Evolutionary conservation across 176 grass and related monocot species (phyloP).

Genomic region (Paspalum notatum): DNA sequence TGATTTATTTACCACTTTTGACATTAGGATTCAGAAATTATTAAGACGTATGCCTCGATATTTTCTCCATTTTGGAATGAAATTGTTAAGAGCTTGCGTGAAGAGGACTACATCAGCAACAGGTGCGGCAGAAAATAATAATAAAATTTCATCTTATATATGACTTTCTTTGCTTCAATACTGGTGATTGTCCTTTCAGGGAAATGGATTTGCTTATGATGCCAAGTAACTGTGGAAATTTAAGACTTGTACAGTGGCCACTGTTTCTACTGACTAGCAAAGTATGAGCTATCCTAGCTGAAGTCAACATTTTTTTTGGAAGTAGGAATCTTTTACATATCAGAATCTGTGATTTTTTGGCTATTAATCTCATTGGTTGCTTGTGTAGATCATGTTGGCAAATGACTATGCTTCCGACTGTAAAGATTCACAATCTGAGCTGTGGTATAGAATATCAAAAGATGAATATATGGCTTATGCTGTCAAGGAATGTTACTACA

Average conservation of each 20-base stretch:
- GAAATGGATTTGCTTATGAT: conserved; percentile 98
- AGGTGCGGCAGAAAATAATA: conserved; percentile 47
- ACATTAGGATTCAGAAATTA: conserved; percentile 68
- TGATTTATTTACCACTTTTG: neutral
- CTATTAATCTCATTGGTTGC: conserved; percentile 37
- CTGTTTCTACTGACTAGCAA: conserved; percentile 96
- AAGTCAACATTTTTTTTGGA: conserved; percentile 25
- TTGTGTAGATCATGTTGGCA: conserved; percentile 87
- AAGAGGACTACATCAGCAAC: conserved; percentile 94
- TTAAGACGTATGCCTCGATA: conserved; percentile 70
- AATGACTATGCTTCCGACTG: conserved; percentile 82
- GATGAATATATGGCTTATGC: conserved; percentile 98
- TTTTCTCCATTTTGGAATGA: conserved; percentile 99
- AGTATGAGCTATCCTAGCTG: conserved; percentile 66
- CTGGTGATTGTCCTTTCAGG: conserved; percentile 56
- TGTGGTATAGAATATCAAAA: conserved; percentile 87
- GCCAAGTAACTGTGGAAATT: conserved; percentile 88
- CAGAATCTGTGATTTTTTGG: conserved; percentile 20
- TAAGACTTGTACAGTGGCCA: conserved; percentile 91
- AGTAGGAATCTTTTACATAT: conserved; percentile 27
- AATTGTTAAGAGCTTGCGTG: conserved; percentile 96
- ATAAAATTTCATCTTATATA: neutral
- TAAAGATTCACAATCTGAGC: conserved; percentile 74
- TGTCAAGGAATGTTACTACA: conserved; percentile 90
- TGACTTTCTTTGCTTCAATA: conserved; percentile 24